Conservation (phyloP, 176 grass and related monocot genomes). For the Musa acuminata region DNA sequence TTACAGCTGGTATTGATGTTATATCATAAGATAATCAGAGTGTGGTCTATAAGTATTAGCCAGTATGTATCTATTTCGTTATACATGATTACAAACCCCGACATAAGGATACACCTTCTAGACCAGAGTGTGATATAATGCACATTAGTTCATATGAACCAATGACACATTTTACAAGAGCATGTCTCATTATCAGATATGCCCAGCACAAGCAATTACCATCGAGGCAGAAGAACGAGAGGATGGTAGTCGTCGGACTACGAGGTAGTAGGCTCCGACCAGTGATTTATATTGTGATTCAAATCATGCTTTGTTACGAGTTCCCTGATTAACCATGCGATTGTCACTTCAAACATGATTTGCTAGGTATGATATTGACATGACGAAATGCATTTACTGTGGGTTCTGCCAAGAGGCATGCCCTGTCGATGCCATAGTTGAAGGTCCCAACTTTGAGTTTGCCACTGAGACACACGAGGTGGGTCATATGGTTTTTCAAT, state of each 20-base stretch:
- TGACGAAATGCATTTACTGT: slow-evolving; percentile 99
- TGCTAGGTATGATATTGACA: slow-evolving; percentile 88
- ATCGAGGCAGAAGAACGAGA: slow-evolving; percentile 99
- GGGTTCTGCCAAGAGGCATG: slow-evolving; percentile 99
- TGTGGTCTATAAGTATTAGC: neutral
- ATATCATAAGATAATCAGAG: neutral
- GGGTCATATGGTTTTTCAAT: slow-evolving; percentile 2
- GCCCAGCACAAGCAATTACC: slow-evolving; percentile 97
- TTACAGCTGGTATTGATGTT: neutral
- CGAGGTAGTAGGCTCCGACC: slow-evolving; percentile 38
- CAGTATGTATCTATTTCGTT: neutral
- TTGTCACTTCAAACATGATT: neutral
- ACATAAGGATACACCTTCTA: neutral
- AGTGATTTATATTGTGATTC: neutral
- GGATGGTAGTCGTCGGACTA: slow-evolving; percentile 91
- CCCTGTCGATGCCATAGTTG: slow-evolving; percentile 96
- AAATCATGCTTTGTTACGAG: neutral
- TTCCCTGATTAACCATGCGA: neutral
- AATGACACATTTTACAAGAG: neutral
- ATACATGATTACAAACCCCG: neutral
- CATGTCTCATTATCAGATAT: slow-evolving; percentile 44
- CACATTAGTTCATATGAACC: neutral
- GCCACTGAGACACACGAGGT: slow-evolving; percentile 97
- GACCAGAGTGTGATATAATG: no score
- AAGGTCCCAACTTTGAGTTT: slow-evolving; percentile 98